Evolutionary conservation across 2,329 filamentous ascomycete genomes (phyloP), one percentile per base, ranked within the genome.

Genomic region (Xylariaceae sp.): DNA sequence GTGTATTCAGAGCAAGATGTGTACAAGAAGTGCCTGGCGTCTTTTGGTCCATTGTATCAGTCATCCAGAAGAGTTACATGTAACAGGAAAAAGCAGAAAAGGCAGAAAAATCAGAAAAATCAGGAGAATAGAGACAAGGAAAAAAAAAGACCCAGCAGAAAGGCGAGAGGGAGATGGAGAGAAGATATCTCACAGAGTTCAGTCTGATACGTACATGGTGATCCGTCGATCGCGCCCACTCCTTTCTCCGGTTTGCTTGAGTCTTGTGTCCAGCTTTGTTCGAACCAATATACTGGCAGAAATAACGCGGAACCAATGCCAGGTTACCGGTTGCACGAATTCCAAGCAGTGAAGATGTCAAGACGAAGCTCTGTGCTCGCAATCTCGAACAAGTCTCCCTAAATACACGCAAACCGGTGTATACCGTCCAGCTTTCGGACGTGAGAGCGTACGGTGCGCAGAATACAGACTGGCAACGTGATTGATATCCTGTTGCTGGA

Each of bases 341-440:
- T 47, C 50, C 51, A 55, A 44, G 49, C 39, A 73, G 72, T 67
- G 65, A 70, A 65, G 61, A 65, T 60, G 57, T 62, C 72, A 77
- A 81, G 80, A 84, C 73, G 80, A 81, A 83, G 81, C 81, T 84
- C 80, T 83, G 73, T 84, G 78, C 81, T 81, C 78, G 71, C 74
- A 71, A 71, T 76, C 76, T 73, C 60, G 56, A 50, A 52, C 59
- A 54, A 54, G 48, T 55, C 50, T 58, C 46, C 37, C 55, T 50
- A 59, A 46, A 51, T 60, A 55, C 61, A 58, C 52, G 53, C 55
- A 39, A 48, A 55, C 32, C 41, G 53, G 56, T 60, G 59, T 52
- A 40, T 43, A 41, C 30, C 40, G 51, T 50, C 50, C 54, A 59
- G 49, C 39, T 51, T 52, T 32, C 27, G 35, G 42, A 53, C 31